Conservation (phyloP, 2,329 filamentous ascomycete species). For the Fusarium sp. region DNA sequence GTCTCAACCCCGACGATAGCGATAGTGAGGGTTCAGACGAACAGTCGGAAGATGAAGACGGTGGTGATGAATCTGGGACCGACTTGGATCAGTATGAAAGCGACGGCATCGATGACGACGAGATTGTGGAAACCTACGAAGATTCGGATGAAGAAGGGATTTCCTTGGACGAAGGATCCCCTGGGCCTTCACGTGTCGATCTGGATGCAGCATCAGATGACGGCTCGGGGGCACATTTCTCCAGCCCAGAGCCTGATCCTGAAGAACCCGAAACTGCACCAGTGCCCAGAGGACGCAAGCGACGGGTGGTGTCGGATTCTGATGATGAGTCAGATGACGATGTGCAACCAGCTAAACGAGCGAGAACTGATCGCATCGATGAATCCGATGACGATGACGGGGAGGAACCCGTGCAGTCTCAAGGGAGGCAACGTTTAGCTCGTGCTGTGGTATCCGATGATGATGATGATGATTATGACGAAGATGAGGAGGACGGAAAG, state of each 20-base stretch:
- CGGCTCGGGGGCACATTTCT: constrained; percentile 39
- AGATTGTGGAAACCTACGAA: constrained; percentile 40
- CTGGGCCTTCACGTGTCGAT: background rate
- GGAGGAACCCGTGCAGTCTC: background rate
- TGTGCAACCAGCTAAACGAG: constrained; percentile 38
- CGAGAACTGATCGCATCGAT: constrained; percentile 29
- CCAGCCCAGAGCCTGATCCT: constrained; percentile 43
- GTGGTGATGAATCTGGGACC: constrained; percentile 28
- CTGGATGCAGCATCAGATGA: constrained; percentile 20
- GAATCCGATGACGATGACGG: constrained; percentile 41
- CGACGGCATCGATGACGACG: constrained; percentile 51
- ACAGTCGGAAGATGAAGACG: constrained; percentile 12
- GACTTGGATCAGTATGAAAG: constrained; percentile 50
- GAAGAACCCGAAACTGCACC: constrained; percentile 27
- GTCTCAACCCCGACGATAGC: constrained; percentile 13
- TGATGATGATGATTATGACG: constrained; percentile 60
- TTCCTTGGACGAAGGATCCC: constrained; percentile 17
- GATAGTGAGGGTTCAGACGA: constrained; percentile 25
- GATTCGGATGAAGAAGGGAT: constrained; percentile 44
- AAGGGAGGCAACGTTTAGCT: background rate
- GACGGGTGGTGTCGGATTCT: constrained; percentile 45
- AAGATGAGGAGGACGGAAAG: constrained; percentile 68
- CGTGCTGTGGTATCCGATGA: constrained; percentile 18
- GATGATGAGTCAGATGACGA: constrained; percentile 43
- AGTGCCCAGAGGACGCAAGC: constrained; percentile 38